Percentiles rank a stretch among this genome's conserved stretches.
Evolutionary conservation across 208 protist species (phyloP).

Genomic region (Acanthamoeba culbertsoni): DNA sequence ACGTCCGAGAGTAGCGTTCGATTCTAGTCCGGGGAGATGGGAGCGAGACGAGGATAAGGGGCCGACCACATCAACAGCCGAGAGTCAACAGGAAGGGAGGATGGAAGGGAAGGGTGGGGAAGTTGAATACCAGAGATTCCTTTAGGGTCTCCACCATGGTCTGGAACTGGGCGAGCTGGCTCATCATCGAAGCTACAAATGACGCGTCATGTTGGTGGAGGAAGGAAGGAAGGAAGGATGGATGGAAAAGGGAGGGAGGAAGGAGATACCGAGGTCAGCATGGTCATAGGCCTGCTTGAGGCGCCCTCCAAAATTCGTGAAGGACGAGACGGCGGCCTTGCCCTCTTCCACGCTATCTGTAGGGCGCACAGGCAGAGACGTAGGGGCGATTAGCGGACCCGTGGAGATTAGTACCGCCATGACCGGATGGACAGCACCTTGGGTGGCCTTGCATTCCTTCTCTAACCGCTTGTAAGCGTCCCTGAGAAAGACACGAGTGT

Average conservation of each 20-base stretch:
- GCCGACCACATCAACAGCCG: neutral
- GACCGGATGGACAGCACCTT: neutral
- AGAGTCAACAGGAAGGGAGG: neutral
- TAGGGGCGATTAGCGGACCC: neutral
- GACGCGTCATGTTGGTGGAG: neutral
- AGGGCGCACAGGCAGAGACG: neutral
- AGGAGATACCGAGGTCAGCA: neutral
- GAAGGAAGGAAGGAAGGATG: neutral
- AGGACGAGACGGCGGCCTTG: neutral
- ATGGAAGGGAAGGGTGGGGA: too few relatives aligned
- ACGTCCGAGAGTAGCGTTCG: neutral
- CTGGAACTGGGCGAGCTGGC: neutral
- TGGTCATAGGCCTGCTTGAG: neutral
- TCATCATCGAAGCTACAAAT: neutral
- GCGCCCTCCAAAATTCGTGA: neutral
- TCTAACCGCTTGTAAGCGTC: neutral
- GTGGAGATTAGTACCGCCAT: neutral
- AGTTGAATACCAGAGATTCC: neutral
- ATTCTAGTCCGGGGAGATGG: neutral
- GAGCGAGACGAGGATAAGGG: too few relatives aligned
- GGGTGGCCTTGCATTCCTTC: slow-evolving; percentile 23
- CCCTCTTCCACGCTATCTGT: slow-evolving; percentile 9
- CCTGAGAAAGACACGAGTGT: neutral
- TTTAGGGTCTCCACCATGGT: neutral
- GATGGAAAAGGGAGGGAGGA: too few relatives aligned